Evolutionary conservation across 2,329 filamentous ascomycete species (phyloP), one percentile per base, ranked within the genome.

Genomic region (Plectosphaerella cucumerina): DNA sequence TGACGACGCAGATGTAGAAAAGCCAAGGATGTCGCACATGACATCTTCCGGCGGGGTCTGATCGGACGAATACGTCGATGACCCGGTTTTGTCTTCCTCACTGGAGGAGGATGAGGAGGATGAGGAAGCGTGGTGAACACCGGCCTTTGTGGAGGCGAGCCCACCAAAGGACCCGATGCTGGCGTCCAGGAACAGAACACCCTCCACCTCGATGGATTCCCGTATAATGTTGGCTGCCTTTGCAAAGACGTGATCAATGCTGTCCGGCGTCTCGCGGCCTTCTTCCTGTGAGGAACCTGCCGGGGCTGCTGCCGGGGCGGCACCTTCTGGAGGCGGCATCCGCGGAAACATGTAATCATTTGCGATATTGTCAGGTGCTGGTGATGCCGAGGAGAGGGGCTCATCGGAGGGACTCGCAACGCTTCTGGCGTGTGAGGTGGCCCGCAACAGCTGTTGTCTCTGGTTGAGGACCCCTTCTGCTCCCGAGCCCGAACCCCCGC

Each of bases 201-300:
- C 55, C 5, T 57, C 55, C 0, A 70, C 63, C 14, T 71, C 68
- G 4, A 77, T 59, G 0, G 71, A 68, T 26, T 74, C 63, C 1
- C 69, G 59, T 8, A 78, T 63, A 2, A 77, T 62, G 20, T 68
- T 68, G 12, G 74, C 70, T 10, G 75, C 76, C 20, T 70, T 72
- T 0, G 68, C 67, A 45, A 76, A 74, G 2, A 75, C 57, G 5
- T 60, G 50, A 35, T 51, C 47, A 5, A 54, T 47, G 6, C 26
- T 31, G 6, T 4, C 26, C 12, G 26, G 26, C 8, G 26, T 31
- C 26, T 31, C 26, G 26, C 9, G 26, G 6, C 6, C 12, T 11
- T 31, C 26, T 3, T 31, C 26, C 8, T 4, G 26, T 31, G 26
- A 31, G 26, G 26, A n/a, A n/a, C n/a, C n/a, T n/a, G 26, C 26